Evolutionary conservation across 1,139 yeast genomes (phyloP), one percentile per base, ranked within the genome.

Genomic region (Hemisphaericaspora xylofermentans): DNA sequence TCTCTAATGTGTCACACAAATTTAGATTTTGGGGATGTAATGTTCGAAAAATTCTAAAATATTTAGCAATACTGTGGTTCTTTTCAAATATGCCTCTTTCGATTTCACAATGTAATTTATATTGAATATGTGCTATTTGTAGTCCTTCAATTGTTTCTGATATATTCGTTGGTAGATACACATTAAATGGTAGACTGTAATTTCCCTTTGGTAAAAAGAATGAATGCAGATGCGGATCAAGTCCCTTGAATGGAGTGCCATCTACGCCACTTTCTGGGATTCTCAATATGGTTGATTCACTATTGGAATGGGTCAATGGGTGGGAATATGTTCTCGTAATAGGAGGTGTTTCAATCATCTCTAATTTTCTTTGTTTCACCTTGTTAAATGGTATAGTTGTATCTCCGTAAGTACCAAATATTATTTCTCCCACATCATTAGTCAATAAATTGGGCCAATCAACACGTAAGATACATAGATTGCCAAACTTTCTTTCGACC

Each of bases 111-210:
- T 73, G 77, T 44, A 83, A 61, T 40, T 71, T 71, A 58, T 84
- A 84, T 10, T 80, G 60, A 4, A 83, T 57, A 7, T 77, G 72
- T 1, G 83, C 87, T 33, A 78, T 71, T 36, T 68, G 43, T 38
- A 83, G 60, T 0, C 88, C 88, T 58, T 84, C 91, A 0, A 84
- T 74, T 0, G 89, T 79, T 48, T 83, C 91, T 2, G 84, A 76
- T 0, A 79, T 58, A 48, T 77, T 77, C 2, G 82, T 74, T 0
- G 91, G 89, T 10, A 84, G 57, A 14, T 63, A 61, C 5, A 76
- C 67, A 29, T 60, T 62, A 56, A 84, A 84, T 0, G 91, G 91
- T 29, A 84, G 58, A 47, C 77, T 79, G 53, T 84, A 84, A 53
- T 82, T 82, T 0, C 91, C 91, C 43, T 73, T 69, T 0, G 83